Base-by-base conservation (phyloP, 495 filamentous ascomycete species). In the Penicillium malachiteum region DNA sequence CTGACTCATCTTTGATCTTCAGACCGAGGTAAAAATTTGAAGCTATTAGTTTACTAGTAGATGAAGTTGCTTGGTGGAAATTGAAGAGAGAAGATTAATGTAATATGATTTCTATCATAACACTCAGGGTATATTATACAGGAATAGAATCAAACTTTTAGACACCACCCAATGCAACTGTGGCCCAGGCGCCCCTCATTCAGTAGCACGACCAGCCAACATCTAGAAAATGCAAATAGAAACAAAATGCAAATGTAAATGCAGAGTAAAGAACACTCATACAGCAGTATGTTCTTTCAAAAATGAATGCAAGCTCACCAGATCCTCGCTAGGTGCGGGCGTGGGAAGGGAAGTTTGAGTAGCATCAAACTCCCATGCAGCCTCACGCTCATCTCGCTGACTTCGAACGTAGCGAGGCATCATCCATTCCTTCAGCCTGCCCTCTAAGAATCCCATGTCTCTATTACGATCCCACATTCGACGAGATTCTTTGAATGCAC, bases 401-500 rank as follows among this genome's bases (percentile, higher is more conserved):
- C 63, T 70, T 45, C 68, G 58, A 11, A 76, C 42, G n/a, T 65
- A 61, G 41, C 69, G 65, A 13, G 71, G 68, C 54, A 73, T 59
- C 47, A 68, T 68, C 64, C 66, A 72, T 42, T 76, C 72, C 40
- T 74, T 73, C 16, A 74, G 57, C 16, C 72, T 66, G 3, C 71
- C 65, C 37, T 75, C 72, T 4, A 78, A 46, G 6, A 70, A 39
- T 0, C 75, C 70, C 68, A 75, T 71, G 33, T 78, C 75, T 3
- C 70, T 63, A 55, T 76, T 72, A 7, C 67, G 69, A 8, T 66
- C 65, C 75, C 75, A 78, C 69, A 76, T 69, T 26, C 71, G 69
- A 2, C 56, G 64, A 2, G 80, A 79, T 42, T 81, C 77, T 34
- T 78, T 69, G 68, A 83, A 85, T 0, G 79, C 76, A 10, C 57